Evolutionary conservation across 1,284 basidiomycete genomes (phyloP).

Genomic region (Moniliella sp.): DNA sequence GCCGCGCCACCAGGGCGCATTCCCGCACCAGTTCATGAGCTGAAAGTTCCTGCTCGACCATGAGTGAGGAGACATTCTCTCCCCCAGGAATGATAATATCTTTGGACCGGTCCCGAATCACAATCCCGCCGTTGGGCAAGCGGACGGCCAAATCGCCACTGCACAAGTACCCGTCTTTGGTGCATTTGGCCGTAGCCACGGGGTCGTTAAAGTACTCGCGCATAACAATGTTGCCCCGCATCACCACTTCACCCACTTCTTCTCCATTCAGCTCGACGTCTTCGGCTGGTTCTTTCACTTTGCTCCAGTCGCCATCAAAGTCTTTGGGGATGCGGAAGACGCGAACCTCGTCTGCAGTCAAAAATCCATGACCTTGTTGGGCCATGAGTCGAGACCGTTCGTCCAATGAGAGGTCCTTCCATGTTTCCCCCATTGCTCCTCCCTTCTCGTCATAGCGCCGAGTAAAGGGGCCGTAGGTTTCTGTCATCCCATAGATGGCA

Average conservation of each 20-base stretch:
- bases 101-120: conserved; percentile 19
- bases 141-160: conserved; percentile 67
- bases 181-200: conserved; percentile 46
- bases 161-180: conserved; percentile 54
- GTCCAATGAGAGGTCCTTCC: conserved; percentile 43
- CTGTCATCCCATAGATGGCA: conserved; percentile 62
- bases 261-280: conserved; percentile 61
- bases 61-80: conserved; percentile 60
- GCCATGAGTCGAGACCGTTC: conserved; percentile 56
- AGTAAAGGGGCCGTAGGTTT: too few relatives aligned
- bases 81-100: conserved; percentile 44
- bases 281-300: conserved; percentile 41
- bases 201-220: conserved; percentile 55
- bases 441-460: conserved; percentile 53
- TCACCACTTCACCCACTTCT: conserved; percentile 62
- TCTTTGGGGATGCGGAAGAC: conserved; percentile 42
- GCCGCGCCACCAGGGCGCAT: conserved; percentile 58
- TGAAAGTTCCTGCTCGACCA: conserved; percentile 64
- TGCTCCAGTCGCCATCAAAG: conserved; percentile 6
- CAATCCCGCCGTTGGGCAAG: conserved; percentile 51
- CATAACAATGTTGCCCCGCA: conserved; percentile 67
- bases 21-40: conserved; percentile 62
- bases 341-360: conserved; percentile 52
- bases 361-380: conserved; percentile 57
- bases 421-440: too few relatives aligned